Percentiles rank a stretch among this genome's conserved stretches.
Evolutionary conservation across 169 alveolate genomes (phyloP).

Genomic region (Plasmodium blacklocki): DNA sequence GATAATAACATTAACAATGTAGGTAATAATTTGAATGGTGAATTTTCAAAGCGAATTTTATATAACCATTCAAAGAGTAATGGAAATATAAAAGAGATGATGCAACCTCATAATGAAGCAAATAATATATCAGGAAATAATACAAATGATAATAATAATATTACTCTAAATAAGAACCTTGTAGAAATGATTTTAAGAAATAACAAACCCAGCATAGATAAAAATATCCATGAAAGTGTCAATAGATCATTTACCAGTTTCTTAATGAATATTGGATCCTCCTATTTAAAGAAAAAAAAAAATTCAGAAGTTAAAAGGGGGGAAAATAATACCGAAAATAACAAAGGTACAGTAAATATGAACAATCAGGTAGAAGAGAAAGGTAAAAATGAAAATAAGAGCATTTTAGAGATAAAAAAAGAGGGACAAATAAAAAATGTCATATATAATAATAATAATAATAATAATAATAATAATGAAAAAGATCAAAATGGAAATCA

Average conservation of each 20-base stretch:
- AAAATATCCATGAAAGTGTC: not conserved
- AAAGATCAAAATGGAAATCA: not conserved
- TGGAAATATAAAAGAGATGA: conserved; percentile 10
- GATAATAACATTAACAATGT: no score
- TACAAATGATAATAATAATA: not conserved
- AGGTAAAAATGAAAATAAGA: not conserved
- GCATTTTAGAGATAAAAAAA: not conserved
- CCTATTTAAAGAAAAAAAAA: conserved; percentile 18
- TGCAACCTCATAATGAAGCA: not conserved
- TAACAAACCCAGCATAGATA: conserved; percentile 31
- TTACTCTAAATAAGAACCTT: conserved; percentile 21
- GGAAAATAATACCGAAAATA: not conserved
- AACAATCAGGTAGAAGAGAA: not conserved
- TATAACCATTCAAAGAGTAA: not conserved
- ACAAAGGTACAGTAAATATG: not conserved
- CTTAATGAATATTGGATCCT: conserved; percentile 39
- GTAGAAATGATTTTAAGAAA: conserved; percentile 56
- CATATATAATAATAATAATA: not conserved
- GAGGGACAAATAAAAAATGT: not conserved
- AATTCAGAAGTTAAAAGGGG: not conserved
- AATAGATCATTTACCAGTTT: conserved; percentile 36
- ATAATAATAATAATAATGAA: not conserved
- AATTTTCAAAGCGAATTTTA: not conserved
- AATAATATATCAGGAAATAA: not conserved
- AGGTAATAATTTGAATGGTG: no score